Percentiles rank a stretch among this genome's conserved stretches.
These are phyloP conservation scores for Trichoderma lentiforme DNA, from an alignment of 2,329 filamentous ascomycete species.

Conservation along the genomic window DNA sequence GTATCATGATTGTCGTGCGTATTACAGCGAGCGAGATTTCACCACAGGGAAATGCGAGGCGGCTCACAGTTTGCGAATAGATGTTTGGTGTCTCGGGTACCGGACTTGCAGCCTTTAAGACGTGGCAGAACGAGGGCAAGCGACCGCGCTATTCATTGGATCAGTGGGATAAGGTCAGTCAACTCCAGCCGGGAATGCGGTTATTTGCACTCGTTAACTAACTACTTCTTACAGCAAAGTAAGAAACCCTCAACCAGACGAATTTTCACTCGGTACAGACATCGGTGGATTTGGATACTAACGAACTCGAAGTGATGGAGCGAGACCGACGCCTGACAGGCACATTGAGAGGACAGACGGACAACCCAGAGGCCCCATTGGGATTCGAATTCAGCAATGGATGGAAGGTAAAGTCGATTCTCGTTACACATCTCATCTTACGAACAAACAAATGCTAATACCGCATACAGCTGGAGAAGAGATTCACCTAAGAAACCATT, in stretches of 20 bases:
- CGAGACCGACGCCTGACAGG: constrained; percentile 61
- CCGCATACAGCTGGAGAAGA: constrained; percentile 49
- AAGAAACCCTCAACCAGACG: constrained; percentile 23
- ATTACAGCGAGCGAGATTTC: neutral
- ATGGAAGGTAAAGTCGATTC: constrained; percentile 55
- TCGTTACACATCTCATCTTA: neutral
- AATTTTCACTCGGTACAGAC: neutral
- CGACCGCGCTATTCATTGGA: constrained; percentile 58
- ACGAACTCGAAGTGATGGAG: constrained; percentile 56
- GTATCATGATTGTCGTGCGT: constrained; percentile 60
- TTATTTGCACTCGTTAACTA: constrained; percentile 25
- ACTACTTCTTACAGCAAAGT: constrained; percentile 51
- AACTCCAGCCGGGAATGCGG: neutral
- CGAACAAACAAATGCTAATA: neutral
- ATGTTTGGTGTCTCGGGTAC: constrained; percentile 62
- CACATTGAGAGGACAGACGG: constrained; percentile 55
- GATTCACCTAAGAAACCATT: constrained; percentile 40
- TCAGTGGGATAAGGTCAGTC: constrained; percentile 59
- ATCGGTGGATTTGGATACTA: neutral
- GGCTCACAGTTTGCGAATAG: constrained; percentile 38
- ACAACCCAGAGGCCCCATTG: constrained; percentile 51
- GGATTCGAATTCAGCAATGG: constrained; percentile 63
- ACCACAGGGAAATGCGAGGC: neutral
- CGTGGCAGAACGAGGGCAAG: constrained; percentile 59
- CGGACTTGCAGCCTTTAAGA: constrained; percentile 55